These are phyloP conservation scores for Fusarium sp. DNA, from an alignment of 2,329 filamentous ascomycete species.

Conservation along the genomic window DNA sequence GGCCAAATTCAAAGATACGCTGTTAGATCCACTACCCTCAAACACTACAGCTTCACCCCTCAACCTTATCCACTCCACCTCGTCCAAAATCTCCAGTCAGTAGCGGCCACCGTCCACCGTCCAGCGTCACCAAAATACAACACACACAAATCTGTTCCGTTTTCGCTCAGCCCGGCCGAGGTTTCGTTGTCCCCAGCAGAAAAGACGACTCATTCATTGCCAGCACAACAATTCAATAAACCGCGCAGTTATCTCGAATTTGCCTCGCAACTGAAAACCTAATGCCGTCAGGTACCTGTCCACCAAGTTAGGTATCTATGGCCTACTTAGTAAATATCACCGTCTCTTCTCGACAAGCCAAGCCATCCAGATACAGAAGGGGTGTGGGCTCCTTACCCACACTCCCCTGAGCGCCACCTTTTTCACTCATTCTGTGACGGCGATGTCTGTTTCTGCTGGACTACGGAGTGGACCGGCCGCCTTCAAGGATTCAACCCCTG, in stretches of 20 bases:
- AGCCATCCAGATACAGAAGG: not conserved
- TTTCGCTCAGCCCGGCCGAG: constrained; percentile 13
- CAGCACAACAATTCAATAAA: constrained; percentile 27
- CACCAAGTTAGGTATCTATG: constrained; percentile 15
- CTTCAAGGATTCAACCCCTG: constrained; percentile 27
- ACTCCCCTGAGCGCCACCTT: constrained; percentile 13
- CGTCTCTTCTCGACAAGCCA: constrained; percentile 14
- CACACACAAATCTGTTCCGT: constrained; percentile 22
- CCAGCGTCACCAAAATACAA: constrained; percentile 25
- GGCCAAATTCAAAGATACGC: constrained; percentile 2
- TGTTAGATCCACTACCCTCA: constrained; percentile 7
- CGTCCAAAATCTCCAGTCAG: constrained; percentile 7
- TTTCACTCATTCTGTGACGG: constrained; percentile 25
- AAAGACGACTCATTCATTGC: constrained; percentile 2
- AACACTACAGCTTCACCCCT: constrained; percentile 7
- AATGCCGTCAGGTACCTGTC: constrained; percentile 9
- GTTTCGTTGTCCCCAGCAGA: constrained; percentile 30
- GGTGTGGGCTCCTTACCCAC: not conserved
- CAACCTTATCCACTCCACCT: constrained; percentile 18
- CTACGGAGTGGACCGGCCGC: constrained; percentile 27
- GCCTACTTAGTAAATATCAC: constrained; percentile 7
- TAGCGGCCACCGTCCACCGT: constrained; percentile 14
- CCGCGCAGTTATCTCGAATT: constrained; percentile 4
- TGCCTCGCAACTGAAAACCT: not conserved
- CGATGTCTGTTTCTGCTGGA: constrained; percentile 18